These are phyloP conservation scores for Kalmusia sp. DNA, from an alignment of 2,329 filamentous ascomycete genomes.

Conservation along the genomic window DNA sequence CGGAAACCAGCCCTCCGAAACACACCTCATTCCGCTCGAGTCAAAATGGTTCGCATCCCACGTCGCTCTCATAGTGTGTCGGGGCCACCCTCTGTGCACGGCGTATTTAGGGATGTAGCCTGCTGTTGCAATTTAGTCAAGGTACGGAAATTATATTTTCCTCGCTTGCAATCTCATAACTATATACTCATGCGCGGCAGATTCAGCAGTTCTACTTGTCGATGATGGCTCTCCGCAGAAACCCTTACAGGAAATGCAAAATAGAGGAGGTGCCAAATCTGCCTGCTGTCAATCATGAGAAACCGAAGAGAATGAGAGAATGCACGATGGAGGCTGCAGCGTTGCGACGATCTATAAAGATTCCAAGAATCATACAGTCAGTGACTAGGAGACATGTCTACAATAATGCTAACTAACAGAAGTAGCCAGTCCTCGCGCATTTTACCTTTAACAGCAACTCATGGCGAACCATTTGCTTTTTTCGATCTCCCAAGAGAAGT, in stretches of 20 bases:
- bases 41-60: constrained; percentile 32
- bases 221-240: constrained; percentile 35
- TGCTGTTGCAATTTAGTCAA: constrained; percentile 34
- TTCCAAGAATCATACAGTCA: not conserved
- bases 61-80: constrained; percentile 29
- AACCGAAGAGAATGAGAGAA: constrained; percentile 4
- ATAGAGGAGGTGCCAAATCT: constrained; percentile 21
- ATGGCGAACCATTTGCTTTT: constrained; percentile 31
- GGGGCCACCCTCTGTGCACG: constrained; percentile 28
- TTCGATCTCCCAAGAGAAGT: constrained; percentile 36
- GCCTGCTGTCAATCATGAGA: constrained; percentile 9
- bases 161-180: constrained; percentile 23
- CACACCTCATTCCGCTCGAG: constrained; percentile 11
- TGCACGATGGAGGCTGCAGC: not conserved
- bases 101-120: constrained; percentile 30
- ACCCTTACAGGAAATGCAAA: constrained; percentile 33
- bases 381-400: not conserved
- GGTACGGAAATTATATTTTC: constrained; percentile 28
- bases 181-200: constrained; percentile 20
- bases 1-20: constrained; percentile 13
- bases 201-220: constrained; percentile 31
- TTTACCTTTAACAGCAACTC: not conserved
- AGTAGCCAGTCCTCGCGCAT: not conserved
- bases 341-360: not conserved
- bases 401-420: not conserved